Conservation (phyloP, 1,139 yeast genomes). For the Zygoascus meyerae region DNA sequence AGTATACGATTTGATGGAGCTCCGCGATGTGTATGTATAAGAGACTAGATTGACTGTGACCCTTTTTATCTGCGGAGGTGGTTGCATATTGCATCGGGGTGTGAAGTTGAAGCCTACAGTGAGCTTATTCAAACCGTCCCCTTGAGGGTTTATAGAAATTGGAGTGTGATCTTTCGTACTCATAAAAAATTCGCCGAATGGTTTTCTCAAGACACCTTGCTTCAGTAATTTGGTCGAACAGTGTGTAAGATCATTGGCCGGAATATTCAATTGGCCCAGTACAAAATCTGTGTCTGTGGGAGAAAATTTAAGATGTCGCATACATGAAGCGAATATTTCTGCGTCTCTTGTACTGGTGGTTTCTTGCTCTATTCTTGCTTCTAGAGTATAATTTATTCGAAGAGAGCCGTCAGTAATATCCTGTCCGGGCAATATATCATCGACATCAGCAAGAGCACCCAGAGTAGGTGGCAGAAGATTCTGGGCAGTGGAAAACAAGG, state of each 20-base stretch:
- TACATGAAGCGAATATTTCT: background rate
- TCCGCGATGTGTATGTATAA: slow-evolving; percentile 5
- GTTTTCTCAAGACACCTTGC: background rate
- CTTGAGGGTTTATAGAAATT: background rate
- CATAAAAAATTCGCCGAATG: background rate
- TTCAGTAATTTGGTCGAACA: background rate
- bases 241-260: background rate
- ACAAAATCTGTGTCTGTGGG: background rate
- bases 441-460: slow-evolving; percentile 7
- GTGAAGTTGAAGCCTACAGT: background rate
- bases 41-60: slow-evolving; percentile 6
- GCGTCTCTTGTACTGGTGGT: background rate
- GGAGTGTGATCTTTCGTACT: background rate
- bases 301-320: background rate
- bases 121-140: background rate
- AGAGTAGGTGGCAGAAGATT: slow-evolving; percentile 9
- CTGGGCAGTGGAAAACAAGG: slow-evolving; percentile 3
- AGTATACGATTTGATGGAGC: background rate
- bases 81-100: background rate
- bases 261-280: background rate
- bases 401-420: slow-evolving; percentile 7
- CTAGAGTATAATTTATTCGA: slow-evolving; percentile 6
- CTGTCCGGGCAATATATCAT: background rate
- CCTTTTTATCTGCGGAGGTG: slow-evolving; percentile 8
- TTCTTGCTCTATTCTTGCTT: background rate